Conservation (phyloP, 2,329 filamentous ascomycete genomes). For the Claviceps spartinae region DNA sequence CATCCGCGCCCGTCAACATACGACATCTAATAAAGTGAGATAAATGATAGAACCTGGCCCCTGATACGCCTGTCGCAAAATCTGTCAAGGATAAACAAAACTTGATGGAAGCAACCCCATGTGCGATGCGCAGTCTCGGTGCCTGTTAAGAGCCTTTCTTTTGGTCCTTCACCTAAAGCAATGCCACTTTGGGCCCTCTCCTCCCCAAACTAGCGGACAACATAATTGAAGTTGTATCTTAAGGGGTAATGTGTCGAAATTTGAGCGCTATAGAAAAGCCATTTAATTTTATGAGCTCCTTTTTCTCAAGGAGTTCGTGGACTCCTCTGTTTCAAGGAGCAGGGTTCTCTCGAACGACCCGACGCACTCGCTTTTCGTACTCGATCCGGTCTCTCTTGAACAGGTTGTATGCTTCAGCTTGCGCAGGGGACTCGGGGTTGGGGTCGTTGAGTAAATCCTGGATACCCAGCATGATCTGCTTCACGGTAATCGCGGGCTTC, state of each 20-base stretch:
- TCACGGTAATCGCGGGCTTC: slow-evolving; percentile 97
- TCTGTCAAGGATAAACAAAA: slow-evolving; percentile 7
- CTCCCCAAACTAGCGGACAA: slow-evolving; percentile 17
- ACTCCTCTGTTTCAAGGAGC: slow-evolving; percentile 38
- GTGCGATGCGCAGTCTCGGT: not conserved
- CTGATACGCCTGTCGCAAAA: slow-evolving; percentile 6
- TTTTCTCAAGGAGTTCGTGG: not conserved
- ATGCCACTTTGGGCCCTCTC: slow-evolving; percentile 8
- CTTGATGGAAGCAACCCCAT: slow-evolving; percentile 9
- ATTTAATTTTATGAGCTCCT: slow-evolving; percentile 5
- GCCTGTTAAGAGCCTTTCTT: not conserved
- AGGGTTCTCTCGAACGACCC: slow-evolving; percentile 81
- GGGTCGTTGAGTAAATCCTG: slow-evolving; percentile 93
- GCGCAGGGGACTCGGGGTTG: slow-evolving; percentile 90
- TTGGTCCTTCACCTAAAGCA: slow-evolving; percentile 11
- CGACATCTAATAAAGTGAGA: slow-evolving; percentile 1
- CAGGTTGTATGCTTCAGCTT: slow-evolving; percentile 93
- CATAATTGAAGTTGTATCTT: slow-evolving; percentile 7
- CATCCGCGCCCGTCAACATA: not conserved
- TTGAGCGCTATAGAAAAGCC: not conserved
- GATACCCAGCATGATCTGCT: slow-evolving; percentile 91
- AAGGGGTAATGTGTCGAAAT: not conserved
- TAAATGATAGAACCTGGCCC: slow-evolving; percentile 1
- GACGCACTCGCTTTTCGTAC: slow-evolving; percentile 78
- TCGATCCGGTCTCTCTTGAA: slow-evolving; percentile 81